phyloP scores from a whole-genome alignment of 176 grass and related monocot species.

The Bolboschoenus planiculmis region DNA sequence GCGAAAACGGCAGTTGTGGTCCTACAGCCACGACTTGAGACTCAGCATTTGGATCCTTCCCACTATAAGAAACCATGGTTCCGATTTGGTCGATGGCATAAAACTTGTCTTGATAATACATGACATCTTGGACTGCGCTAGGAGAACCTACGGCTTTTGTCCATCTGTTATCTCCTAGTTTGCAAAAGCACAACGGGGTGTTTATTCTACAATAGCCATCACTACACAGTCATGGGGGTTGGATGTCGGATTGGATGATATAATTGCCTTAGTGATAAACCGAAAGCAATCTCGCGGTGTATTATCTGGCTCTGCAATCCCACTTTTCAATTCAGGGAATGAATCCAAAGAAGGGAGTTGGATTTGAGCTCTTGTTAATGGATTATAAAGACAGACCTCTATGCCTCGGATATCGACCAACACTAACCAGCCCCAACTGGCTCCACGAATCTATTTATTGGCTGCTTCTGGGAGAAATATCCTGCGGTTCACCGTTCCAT shows the following conservation, averaged over 20 bases:
- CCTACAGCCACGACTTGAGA: background rate
- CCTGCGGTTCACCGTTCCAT: background rate
- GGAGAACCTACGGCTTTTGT: background rate
- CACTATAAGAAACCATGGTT: background rate
- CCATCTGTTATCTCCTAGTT: background rate
- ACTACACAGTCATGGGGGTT: background rate
- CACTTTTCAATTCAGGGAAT: too few relatives aligned
- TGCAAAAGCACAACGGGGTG: background rate
- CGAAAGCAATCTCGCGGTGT: background rate
- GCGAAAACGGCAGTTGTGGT: background rate
- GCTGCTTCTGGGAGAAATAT: background rate
- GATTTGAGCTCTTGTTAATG: conserved; percentile 1
- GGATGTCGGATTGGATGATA: background rate
- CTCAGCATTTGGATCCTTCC: background rate
- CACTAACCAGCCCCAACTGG: background rate
- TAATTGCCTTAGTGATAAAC: background rate
- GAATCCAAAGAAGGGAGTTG: background rate
- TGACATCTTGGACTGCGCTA: background rate
- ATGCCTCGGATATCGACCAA: background rate
- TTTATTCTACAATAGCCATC: background rate
- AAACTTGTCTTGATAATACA: background rate
- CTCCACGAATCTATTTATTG: conserved; percentile 4
- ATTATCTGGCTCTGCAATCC: too few relatives aligned
- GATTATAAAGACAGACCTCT: conserved; percentile 7
- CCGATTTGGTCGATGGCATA: background rate